Base-by-base conservation (phyloP, 2,329 filamentous ascomycete species). In the Neopestalotiopsis clavispora region DNA sequence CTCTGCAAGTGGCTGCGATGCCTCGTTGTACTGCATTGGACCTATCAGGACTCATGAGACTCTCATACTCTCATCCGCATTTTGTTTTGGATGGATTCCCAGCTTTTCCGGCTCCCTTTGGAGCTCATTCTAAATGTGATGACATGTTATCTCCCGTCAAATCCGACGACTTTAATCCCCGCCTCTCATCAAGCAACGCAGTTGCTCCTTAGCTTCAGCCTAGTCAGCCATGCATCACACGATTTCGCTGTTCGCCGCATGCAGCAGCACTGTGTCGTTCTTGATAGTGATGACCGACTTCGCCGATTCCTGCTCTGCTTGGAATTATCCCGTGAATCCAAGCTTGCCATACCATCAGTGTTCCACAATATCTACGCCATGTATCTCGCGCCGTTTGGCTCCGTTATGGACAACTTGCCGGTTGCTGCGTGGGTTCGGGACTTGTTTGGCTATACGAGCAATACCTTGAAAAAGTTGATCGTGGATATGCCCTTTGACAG, bases 401-500 rank as follows among this genome's bases (percentile, higher is more conserved):
- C 66, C 4, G 75, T 75, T 17, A 72, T 84, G 17, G 80, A 84
- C 66, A 77, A 86, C 68, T 77, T 78, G 67, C 78, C 79, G 4
- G 80, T 79, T 23, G 82, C 83, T 0, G 72, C 72, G 23, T 80
- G 78, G 78, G 78, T 83, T 49, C 78, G 79, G 5, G 80, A 83
- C 58, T 77, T 87, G 1, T 79, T 87, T 63, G 79, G 75, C 68
- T 78, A 80, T 68, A 76, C 84, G 38, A 77, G 77, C 63, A 72
- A 74, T 23, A 80, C 81, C 6, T 78, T 88, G 59, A 79, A 75
- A 58, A 81, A 82, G 23, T 78, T 87, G 6, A 78, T 86, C 61
- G 79, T 87, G 57, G 78, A 84, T 68, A 85, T 87, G 71, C 84
- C 85, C 6, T 81, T 86, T 60, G 77, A 80, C 28, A 83, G 77